Conservation (phyloP, 1,284 basidiomycete genomes). For the Malassezia psittaci region DNA sequence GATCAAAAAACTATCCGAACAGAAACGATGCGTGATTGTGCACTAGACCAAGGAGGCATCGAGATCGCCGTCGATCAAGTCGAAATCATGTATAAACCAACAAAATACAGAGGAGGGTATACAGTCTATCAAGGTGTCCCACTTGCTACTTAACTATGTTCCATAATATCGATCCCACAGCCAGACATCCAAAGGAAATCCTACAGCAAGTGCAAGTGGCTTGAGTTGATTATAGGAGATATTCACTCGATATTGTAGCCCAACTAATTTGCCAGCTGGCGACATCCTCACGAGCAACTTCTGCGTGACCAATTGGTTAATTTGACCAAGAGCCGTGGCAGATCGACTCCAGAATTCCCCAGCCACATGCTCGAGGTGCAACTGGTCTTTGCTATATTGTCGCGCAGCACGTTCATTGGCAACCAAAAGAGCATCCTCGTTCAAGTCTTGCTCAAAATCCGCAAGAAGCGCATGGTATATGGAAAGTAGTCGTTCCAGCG, state of each 20-base stretch:
- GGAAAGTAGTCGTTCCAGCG: slow-evolving; percentile 69
- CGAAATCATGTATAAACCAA: slow-evolving; percentile 16
- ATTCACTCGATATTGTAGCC: slow-evolving; percentile 18
- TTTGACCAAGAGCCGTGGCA: slow-evolving; percentile 4
- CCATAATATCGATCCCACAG: slow-evolving; percentile 13
- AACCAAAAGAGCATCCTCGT: slow-evolving; percentile 14
- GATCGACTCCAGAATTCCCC: slow-evolving; percentile 20
- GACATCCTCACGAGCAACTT: slow-evolving; percentile 16
- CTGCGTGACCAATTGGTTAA: slow-evolving; percentile 15
- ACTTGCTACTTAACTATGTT: not conserved
- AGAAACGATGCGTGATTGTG: not conserved
- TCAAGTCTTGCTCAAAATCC: slow-evolving; percentile 50
- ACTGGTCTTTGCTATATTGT: not conserved
- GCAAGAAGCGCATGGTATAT: slow-evolving; percentile 72
- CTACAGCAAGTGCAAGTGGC: slow-evolving; percentile 10
- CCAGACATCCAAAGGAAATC: slow-evolving; percentile 12
- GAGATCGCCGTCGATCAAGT: not conserved
- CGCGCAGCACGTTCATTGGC: slow-evolving; percentile 13
- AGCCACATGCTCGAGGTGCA: slow-evolving; percentile 14
- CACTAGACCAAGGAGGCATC: not conserved
- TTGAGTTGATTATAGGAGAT: slow-evolving; percentile 5
- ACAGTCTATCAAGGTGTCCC: slow-evolving; percentile 5
- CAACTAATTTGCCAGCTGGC: slow-evolving; percentile 13
- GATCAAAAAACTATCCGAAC: not conserved
- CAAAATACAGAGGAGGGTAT: slow-evolving; percentile 4